Base-by-base conservation (phyloP, 306 rosid species). In the Ceratonia siliqua region DNA sequence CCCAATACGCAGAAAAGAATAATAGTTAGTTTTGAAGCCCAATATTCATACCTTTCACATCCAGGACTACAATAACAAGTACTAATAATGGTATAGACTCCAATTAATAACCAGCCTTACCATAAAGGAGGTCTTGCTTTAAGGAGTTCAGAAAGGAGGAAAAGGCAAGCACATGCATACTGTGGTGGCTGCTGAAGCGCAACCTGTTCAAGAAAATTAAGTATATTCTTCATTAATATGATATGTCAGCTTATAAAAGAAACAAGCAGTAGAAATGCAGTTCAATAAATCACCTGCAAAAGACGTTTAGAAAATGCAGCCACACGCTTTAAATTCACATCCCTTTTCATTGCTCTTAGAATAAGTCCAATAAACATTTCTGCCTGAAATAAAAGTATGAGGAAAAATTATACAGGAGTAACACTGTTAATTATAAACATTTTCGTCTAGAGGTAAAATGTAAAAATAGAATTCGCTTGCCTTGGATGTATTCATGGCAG, bases 161-260 rank as follows among this genome's bases (percentile, higher is more conserved):
- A 94, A 55, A 94, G 90, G 77, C 92, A 92, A 33, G 96, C 98
- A 68, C 99, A 94, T n/a, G 96, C 89, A 83, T 83, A 92, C 52
- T 92, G 99, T 49, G 99, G 93, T 2, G 96, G 98, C 84, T 92
- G 97, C 80, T 94, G 99, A 78, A 94, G 97, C 3, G 98, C 92
- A 39, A 94, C 73, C 99, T 94, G 96, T 70, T 14, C 59, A 61
- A 68, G n/a, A 67, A 77, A 49, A 33, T 10, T 20, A 36, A 76
- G 18, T 17, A 50, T 6, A 14, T 67, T 10, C 8, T 25, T 55
- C 20, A 67, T 33, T 49, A 24, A 27, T 32, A 15, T 49, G 32
- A 27, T 32, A 15, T 52, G 45, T 53, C 66, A 70, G 48, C 63
- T 18, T 3, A 64, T 8, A 54, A 7, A 14, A 36, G 27, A 30